phyloP scores from a whole-genome alignment of 2,329 filamentous ascomycete genomes.

The Biscogniauxia mediterranea region DNA sequence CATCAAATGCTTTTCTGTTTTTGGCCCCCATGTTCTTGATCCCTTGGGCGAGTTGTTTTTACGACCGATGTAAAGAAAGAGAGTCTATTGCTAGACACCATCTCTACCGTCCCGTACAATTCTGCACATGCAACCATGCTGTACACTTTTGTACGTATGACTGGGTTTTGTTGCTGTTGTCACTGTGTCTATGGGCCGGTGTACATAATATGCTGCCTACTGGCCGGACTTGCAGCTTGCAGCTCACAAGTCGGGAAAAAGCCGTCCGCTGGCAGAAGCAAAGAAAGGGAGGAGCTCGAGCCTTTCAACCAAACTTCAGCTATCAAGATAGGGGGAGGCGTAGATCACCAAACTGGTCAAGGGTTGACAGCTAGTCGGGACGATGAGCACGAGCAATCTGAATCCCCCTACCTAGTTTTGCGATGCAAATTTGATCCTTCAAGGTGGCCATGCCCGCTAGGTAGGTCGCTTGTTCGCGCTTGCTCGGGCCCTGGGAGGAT shows the following conservation, averaged over 20 bases:
- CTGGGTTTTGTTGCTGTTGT: not conserved
- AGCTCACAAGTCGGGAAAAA: not conserved
- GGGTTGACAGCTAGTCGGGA: not conserved
- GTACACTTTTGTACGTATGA: not conserved
- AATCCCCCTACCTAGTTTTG: not conserved
- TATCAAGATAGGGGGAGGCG: not conserved
- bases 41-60: too few relatives aligned
- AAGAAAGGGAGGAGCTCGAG: not conserved
- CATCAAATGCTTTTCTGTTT: not conserved
- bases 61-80: too few relatives aligned
- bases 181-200: not conserved
- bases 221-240: not conserved
- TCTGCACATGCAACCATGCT: not conserved
- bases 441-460: not conserved
- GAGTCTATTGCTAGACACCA: not conserved
- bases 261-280: not conserved
- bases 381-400: not conserved
- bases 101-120: not conserved
- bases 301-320: not conserved
- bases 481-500: not conserved
- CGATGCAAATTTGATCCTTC: not conserved
- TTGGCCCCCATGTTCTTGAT: too few relatives aligned
- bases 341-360: not conserved
- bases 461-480: too few relatives aligned
- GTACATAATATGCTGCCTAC: not conserved